A percentile compares a stretch with the other conserved stretches of the same genome.
These are phyloP conservation scores for Trametes punicea DNA, from an alignment of 768 basidiomycete genomes.

Conservation along the genomic window DNA sequence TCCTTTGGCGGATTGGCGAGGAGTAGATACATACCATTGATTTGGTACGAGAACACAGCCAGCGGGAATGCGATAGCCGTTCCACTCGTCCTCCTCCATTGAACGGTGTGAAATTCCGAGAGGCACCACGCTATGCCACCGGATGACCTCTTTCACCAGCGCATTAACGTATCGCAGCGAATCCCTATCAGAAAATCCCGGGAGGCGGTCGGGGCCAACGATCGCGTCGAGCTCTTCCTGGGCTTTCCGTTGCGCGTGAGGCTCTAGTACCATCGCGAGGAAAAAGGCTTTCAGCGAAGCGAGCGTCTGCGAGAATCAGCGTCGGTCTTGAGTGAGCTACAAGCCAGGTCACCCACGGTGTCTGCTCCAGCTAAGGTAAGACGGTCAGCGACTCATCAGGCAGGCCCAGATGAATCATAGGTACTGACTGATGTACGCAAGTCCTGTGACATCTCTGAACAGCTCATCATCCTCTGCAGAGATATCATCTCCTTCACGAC, in stretches of 20 bases:
- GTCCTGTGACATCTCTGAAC: not conserved
- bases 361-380: constrained; percentile 14
- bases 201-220: constrained; percentile 25
- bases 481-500: not conserved
- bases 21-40: constrained; percentile 21
- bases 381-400: not conserved
- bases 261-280: constrained; percentile 27
- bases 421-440: constrained; percentile 10
- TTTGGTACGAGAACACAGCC: constrained; percentile 28
- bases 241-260: constrained; percentile 23
- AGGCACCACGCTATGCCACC: constrained; percentile 26
- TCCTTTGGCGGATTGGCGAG: too few species aligned
- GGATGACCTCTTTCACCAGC: constrained; percentile 21
- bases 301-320: constrained; percentile 9
- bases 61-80: constrained; percentile 28
- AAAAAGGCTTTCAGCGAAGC: constrained; percentile 25
- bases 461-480: constrained; percentile 3
- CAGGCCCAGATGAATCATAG: not conserved
- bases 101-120: constrained; percentile 15
- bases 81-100: constrained; percentile 27
- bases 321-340: too few species aligned
- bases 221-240: constrained; percentile 29
- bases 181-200: constrained; percentile 17
- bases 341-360: constrained; percentile 10
- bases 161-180: constrained; percentile 23